These are phyloP conservation scores for Cyclaneusma minus DNA, from an alignment of 2,329 filamentous ascomycete genomes.

Conservation along the genomic window DNA sequence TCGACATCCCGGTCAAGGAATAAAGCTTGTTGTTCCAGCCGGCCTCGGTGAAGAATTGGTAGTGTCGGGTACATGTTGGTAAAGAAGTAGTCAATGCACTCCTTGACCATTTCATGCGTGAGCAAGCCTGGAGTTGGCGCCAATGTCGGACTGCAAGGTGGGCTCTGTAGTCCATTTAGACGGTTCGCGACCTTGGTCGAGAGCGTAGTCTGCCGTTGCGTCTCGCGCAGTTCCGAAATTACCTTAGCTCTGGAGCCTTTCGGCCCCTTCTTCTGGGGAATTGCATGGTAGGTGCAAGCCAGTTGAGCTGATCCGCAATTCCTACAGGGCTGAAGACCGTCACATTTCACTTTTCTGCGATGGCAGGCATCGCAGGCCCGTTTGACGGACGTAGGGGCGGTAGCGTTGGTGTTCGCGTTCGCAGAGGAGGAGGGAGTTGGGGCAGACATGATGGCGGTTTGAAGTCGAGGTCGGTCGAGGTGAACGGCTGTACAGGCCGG, in stretches of 20 bases:
- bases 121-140: slow-evolving; percentile 44
- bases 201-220: slow-evolving; percentile 49
- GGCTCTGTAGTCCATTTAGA: slow-evolving; percentile 36
- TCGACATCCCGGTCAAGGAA: slow-evolving; percentile 48
- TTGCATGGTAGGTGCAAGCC: slow-evolving; percentile 58
- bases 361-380: slow-evolving; percentile 60
- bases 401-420: no score
- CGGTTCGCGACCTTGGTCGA: slow-evolving; percentile 45
- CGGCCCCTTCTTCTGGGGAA: slow-evolving; percentile 62
- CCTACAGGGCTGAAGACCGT: slow-evolving; percentile 53
- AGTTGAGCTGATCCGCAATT: slow-evolving; percentile 55
- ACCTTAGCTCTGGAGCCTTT: slow-evolving; percentile 63
- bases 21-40: slow-evolving; percentile 39
- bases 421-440: no score
- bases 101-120: slow-evolving; percentile 45
- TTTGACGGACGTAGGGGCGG: slow-evolving; percentile 27
- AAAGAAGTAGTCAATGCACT: slow-evolving; percentile 54
- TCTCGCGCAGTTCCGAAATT: slow-evolving; percentile 57
- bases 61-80: slow-evolving; percentile 47
- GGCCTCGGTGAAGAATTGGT: slow-evolving; percentile 43
- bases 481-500: no score
- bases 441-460: no score
- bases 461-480: no score
- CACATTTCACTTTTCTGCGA: slow-evolving; percentile 61
- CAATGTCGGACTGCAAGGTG: slow-evolving; percentile 29